Evolutionary conservation across 495 filamentous ascomycete genomes (phyloP).

Genomic region (Baudoinia panamericana): DNA sequence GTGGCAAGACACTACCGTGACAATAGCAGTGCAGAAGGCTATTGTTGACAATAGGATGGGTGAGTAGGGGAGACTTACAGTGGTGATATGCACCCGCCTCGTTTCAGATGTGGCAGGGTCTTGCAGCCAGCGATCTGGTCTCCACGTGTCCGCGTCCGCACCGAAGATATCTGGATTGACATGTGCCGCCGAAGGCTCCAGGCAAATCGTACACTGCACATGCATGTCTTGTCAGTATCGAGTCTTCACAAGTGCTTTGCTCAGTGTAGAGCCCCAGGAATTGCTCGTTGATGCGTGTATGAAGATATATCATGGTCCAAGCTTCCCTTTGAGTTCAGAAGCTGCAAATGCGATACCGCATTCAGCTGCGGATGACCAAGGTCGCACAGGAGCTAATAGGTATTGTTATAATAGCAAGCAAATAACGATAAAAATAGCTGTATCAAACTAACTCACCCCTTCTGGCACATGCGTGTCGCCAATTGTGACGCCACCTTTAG

Average conservation of each 20-base stretch:
- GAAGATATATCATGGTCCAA: no score
- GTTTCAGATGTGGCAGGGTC: neutral
- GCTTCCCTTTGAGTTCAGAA: no score
- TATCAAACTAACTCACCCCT: neutral
- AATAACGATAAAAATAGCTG: no score
- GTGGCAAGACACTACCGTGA: neutral
- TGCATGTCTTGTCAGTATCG: neutral
- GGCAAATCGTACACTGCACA: slow-evolving; percentile 7
- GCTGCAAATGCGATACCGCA: no score
- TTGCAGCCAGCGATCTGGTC: neutral
- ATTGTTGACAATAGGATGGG: neutral
- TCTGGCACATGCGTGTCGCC: neutral
- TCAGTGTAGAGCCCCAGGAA: no score
- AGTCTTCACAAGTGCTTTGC: no score
- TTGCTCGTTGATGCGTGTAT: no score
- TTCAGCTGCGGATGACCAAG: no score
- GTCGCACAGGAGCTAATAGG: no score
- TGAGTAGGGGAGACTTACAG: slow-evolving; percentile 1
- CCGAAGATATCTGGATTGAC: neutral
- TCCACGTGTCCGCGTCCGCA: neutral
- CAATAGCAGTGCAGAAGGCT: neutral
- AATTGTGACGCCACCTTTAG: slow-evolving; percentile 2
- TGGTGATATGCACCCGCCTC: neutral
- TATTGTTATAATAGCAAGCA: no score
- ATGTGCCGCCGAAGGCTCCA: neutral